Evolutionary conservation across 495 filamentous ascomycete genomes (phyloP).

Genomic region (Aspergillus leporis): DNA sequence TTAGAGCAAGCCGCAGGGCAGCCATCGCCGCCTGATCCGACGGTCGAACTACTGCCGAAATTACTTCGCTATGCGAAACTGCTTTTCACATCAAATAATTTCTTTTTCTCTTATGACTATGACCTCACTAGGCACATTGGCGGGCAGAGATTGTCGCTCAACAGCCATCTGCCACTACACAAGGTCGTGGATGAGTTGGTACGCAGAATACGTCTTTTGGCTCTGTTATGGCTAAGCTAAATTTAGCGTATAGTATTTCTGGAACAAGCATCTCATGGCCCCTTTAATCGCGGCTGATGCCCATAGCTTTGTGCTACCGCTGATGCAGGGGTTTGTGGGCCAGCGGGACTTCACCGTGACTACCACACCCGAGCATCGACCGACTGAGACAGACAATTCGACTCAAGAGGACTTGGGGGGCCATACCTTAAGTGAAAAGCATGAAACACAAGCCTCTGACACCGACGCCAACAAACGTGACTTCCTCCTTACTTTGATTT

Average conservation of each 20-base stretch:
- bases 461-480: conserved; percentile 33
- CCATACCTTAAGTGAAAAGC: conserved; percentile 33
- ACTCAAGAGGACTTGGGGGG: conserved; percentile 30
- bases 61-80: conserved; percentile 78
- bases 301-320: conserved; percentile 67
- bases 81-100: conserved; percentile 77
- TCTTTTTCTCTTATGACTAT: conserved; percentile 91
- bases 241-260: conserved; percentile 66
- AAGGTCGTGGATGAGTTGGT: conserved; percentile 73
- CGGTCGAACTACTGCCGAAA: conserved; percentile 70
- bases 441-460: conserved; percentile 28
- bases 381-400: conserved; percentile 10
- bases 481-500: conserved; percentile 83
- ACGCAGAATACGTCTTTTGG: conserved; percentile 18
- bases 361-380: conserved; percentile 22
- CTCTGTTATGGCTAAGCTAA: conserved; percentile 18
- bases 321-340: conserved; percentile 95
- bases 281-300: conserved; percentile 70
- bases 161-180: conserved; percentile 59
- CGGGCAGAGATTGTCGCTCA: conserved; percentile 37
- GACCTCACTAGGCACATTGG: conserved; percentile 75
- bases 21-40: conserved; percentile 24
- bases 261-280: conserved; percentile 76
- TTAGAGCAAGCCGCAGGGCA: conserved; percentile 36
- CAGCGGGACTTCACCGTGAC: conserved; percentile 75